phyloP scores from a whole-genome alignment of 768 basidiomycete genomes.

The Lyophyllum decastes region DNA sequence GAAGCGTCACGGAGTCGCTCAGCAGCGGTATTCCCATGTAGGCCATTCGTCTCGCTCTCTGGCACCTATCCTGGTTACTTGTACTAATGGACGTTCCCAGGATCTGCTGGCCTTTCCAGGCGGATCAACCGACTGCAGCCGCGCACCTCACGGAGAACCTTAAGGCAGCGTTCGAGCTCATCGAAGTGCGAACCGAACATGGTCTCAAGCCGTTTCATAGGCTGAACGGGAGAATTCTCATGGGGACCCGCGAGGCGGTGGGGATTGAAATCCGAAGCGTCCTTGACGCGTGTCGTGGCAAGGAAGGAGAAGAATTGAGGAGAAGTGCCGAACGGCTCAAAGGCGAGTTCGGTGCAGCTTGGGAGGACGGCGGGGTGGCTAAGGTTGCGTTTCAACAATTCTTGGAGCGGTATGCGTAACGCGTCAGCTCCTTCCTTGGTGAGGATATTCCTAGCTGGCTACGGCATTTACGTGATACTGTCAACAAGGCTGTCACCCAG shows the following conservation, averaged over 20 bases:
- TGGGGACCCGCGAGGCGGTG: conserved; percentile 18
- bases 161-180: conserved; percentile 19
- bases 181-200: conserved; percentile 19
- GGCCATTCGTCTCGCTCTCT: neutral
- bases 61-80: neutral
- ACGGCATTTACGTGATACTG: no score
- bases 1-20: conserved; percentile 22
- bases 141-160: conserved; percentile 16
- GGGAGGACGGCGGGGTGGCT: conserved; percentile 10
- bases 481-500: no score
- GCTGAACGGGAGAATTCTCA: conserved; percentile 1
- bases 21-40: conserved; percentile 22
- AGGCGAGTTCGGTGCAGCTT: conserved; percentile 4
- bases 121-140: conserved; percentile 21
- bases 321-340: conserved; percentile 12
- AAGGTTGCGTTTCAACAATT: conserved; percentile 3
- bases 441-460: no score
- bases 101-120: conserved; percentile 24
- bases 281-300: conserved; percentile 9
- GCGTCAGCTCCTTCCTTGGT: no score
- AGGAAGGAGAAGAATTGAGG: conserved; percentile 13
- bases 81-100: conserved; percentile 1
- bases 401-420: neutral
- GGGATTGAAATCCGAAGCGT: conserved; percentile 10
- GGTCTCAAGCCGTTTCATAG: conserved; percentile 15